Evolutionary conservation across 2,329 filamentous ascomycete genomes (phyloP).

Genomic region (Colletotrichum euphorbiae): DNA sequence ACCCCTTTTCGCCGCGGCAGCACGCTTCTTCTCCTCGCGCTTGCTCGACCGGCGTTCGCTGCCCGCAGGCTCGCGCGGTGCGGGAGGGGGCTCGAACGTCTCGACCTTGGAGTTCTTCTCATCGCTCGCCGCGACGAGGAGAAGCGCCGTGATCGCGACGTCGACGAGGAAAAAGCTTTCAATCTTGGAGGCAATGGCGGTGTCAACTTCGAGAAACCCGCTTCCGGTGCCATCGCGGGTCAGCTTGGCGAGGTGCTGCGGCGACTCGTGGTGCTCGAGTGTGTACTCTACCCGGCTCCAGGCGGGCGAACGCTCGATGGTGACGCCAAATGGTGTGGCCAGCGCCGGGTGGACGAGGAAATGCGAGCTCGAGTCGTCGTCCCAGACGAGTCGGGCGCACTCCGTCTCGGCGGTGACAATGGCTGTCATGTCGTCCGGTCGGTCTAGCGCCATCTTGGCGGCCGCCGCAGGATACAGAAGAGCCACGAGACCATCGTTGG

Average conservation of each 20-base stretch:
- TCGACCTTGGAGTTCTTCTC: conserved; percentile 63
- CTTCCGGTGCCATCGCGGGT: conserved; percentile 69
- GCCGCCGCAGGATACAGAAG: conserved; percentile 75
- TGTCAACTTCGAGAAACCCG: conserved; percentile 72
- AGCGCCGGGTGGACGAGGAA: conserved; percentile 74
- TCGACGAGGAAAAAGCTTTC: conserved; percentile 72
- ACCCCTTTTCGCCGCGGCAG: conserved; percentile 44
- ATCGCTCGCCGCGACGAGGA: conserved; percentile 69
- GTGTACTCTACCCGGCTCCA: conserved; percentile 73
- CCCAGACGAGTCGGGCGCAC: conserved; percentile 78
- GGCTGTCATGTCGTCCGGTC: conserved; percentile 68
- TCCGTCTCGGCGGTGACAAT: conserved; percentile 74
- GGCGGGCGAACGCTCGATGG: conserved; percentile 67
- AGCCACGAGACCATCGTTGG: conserved; percentile 73
- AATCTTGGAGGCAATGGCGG: conserved; percentile 67
- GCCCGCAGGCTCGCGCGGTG: conserved; percentile 41
- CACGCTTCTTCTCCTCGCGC: conserved; percentile 42
- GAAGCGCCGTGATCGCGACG: conserved; percentile 69
- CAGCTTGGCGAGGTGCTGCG: conserved; percentile 69
- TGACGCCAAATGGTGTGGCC: conserved; percentile 71
- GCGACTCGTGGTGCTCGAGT: conserved; percentile 73
- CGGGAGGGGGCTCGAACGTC: conserved; percentile 70
- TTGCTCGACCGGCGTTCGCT: conserved; percentile 47
- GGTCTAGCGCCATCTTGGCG: conserved; percentile 71
- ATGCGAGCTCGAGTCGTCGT: conserved; percentile 68